Base-by-base conservation (phyloP, 2,329 filamentous ascomycete genomes). In the Coccinonectria pachysandricola region DNA sequence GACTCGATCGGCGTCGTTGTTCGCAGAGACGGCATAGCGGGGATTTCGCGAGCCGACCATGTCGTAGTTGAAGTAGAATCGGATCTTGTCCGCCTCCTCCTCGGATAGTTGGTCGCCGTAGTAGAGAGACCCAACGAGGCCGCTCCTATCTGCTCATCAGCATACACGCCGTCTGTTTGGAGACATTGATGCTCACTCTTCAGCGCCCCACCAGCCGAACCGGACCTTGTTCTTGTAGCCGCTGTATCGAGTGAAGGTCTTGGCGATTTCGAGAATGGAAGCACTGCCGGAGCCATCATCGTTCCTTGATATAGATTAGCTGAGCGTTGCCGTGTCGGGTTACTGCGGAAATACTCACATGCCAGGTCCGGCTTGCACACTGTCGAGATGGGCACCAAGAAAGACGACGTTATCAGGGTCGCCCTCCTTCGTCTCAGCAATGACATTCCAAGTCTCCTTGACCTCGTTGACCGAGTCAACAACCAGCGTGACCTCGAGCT, bases 1-100 rank as follows among this genome's bases (percentile, higher is more conserved):
- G 19, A 46, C 34, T 21, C 45, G 36, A 35, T 64, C 55, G 7
- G 48, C 59, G 12, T 59, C 52, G 15, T 48, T 52, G 35, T 55
- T 52, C 21, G 55, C 46, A 28, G 62, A 59, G 6, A 65, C 51
- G 27, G 41, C 44, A 40, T 52, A 64, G 20, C 43, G 36, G 8
- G 60, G 54, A n/a, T 46, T 40, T 4, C 50, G 48, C 10, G 59
- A 63, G n/a, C 55, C 61, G 30, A 80, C 75, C 77, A 81, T 81
- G 52, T 81, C 76, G 43, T 76, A 79, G 57, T 81, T 77, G 48
- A 79, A 68, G 57, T 79, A 77, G 16, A 79, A 70, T 3, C 66
- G 62, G 42, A 81, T 72, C 50, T 71, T 74, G 34, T 68, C 57
- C 1, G 52, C 50, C 22, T 62, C 56, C 2, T 46, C 43, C 12